These are phyloP conservation scores for Volutella citrinella DNA, from an alignment of 2,329 filamentous ascomycete genomes.

Conservation along the genomic window DNA sequence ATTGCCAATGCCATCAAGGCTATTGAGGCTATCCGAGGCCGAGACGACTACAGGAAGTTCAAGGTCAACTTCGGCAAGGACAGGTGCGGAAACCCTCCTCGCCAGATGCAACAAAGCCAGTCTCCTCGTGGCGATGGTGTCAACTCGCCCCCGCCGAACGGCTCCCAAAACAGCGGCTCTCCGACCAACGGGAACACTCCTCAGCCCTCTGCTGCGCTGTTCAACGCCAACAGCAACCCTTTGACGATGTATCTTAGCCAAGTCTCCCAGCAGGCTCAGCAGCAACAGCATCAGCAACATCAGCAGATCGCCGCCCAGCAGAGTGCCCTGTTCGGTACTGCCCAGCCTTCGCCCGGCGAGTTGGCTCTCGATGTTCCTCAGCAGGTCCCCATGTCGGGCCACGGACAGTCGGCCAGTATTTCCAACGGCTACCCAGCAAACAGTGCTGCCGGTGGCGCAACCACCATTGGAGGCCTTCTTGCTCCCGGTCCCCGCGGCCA, in stretches of 20 bases:
- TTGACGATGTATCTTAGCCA: conserved; percentile 92
- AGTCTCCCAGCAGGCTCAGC: conserved; percentile 68
- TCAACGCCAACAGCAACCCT: conserved; percentile 83
- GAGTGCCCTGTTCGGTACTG: conserved; percentile 75
- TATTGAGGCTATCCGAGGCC: conserved; percentile 90
- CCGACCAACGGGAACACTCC: conserved; percentile 54
- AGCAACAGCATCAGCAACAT: conserved; percentile 73
- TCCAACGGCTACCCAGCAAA: conserved; percentile 60
- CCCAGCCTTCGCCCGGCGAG: conserved; percentile 57
- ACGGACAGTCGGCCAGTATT: conserved; percentile 65
- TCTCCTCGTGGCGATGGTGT: conserved; percentile 64
- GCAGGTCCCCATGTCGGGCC: conserved; percentile 58
- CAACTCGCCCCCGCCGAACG: conserved; percentile 56
- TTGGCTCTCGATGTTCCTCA: conserved; percentile 57
- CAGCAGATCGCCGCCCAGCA: conserved; percentile 73
- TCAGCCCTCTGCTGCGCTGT: conserved; percentile 67
- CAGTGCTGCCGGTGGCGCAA: conserved; percentile 52
- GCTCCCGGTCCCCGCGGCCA: conserved; percentile 63
- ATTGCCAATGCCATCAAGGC: conserved; percentile 99
- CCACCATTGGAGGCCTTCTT: conserved; percentile 73
- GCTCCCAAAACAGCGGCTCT: conserved; percentile 57
- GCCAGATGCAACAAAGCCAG: conserved; percentile 71
- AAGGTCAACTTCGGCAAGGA: conserved; percentile 99
- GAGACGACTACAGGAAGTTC: conserved; percentile 96
- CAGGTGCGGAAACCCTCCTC: conserved; percentile 91